Evolutionary conservation across 805 yeast genomes (phyloP), one percentile per base, ranked within the genome.

Genomic region (Yarrowia sp.): DNA sequence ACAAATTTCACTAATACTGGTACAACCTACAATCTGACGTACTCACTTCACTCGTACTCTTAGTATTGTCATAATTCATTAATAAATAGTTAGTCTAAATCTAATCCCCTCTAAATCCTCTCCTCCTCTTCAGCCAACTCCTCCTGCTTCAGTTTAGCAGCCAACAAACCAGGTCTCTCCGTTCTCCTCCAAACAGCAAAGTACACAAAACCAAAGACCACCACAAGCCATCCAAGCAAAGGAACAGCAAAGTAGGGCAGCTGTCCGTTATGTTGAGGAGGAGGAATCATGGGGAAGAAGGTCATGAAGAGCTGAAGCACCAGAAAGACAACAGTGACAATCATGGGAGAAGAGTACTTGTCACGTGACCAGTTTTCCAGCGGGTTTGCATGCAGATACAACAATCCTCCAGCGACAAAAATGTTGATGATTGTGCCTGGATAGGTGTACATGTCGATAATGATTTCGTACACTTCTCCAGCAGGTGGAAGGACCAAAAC

Each of bases 211-310:
- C 64, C 64, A 33, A 11, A 18, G 3, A 33, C 10, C 8, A 58
- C 44, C 42, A 58, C 51, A 10, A 35, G 28, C 64, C 64, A 58
- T 14, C 87, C 86, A 14, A 84, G 81, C 6, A 80, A 76, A 0
- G 87, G 87, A 69, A 83, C 83, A n/a, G 84, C 80, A 78, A 81
- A 85, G 69, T 82, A 85, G 1, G 88, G 86, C 62, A 83, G 78
- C 8, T 68, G 64, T 1, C 69, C 66, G 1, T 70, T 69, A 1
- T 67, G 66, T 8, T 58, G 64, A 2, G 84, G 84, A 0, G 87
- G 87, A 2, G 84, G 85, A 0, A 84, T 74, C 72, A 84, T 84
- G 3, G 88, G 88, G 65, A 84, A 79, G 7, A 84, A 58, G 1
- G 86, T 83, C 67, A 84, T 74, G 65, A 83, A 82, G 4, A 83